Evolutionary conservation across 2,329 filamentous ascomycete genomes (phyloP).

Genomic region (Neonectria ditissima): DNA sequence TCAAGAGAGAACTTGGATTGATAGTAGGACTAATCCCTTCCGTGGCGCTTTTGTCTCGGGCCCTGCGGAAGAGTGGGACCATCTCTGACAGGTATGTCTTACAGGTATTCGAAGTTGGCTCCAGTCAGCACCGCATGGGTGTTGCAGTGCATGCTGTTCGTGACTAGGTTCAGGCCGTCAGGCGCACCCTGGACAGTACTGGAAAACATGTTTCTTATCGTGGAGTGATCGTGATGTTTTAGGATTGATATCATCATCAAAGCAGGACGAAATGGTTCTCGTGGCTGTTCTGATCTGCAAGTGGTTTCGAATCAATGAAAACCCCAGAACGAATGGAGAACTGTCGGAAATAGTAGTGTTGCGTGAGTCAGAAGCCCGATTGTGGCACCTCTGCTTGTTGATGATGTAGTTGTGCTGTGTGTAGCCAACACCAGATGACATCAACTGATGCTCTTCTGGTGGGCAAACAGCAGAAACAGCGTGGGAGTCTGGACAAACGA

Average conservation of each 20-base stretch:
- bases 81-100: slow-evolving; percentile 27
- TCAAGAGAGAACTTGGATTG: slow-evolving; percentile 29
- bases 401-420: no score
- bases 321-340: no score
- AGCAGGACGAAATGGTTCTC: neutral
- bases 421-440: no score
- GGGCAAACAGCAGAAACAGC: no score
- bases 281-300: neutral
- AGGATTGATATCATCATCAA: neutral
- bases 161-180: neutral
- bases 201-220: neutral
- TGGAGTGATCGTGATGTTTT: neutral
- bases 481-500: no score
- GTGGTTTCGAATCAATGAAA: no score
- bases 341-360: no score
- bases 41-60: slow-evolving; percentile 23
- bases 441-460: no score
- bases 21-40: slow-evolving; percentile 23
- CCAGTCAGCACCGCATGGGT: neutral
- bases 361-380: no score
- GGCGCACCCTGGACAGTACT: neutral
- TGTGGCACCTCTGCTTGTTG: no score
- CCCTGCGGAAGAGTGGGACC: neutral
- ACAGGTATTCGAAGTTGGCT: slow-evolving; percentile 31
- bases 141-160: neutral